Evolutionary conservation across 306 rosid species (phyloP), one percentile per base, ranked within the genome.

Genomic region (Trichosanthes cucumerina): DNA sequence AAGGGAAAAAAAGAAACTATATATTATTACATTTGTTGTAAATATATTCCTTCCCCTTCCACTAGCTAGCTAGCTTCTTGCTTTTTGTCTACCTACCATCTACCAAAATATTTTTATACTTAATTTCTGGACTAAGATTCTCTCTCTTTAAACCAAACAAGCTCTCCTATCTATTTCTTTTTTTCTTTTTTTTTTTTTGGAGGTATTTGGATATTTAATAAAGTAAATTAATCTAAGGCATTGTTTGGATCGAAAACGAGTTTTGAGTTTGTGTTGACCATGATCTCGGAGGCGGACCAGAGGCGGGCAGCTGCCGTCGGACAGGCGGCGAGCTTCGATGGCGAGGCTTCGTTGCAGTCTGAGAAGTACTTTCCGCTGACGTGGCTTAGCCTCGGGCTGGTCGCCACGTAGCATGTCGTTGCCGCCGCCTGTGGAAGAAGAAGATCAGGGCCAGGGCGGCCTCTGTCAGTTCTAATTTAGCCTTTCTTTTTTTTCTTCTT

Each of bases 371-470:
- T 95, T 15, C 99, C 96, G 1, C 89, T 85, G 52, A 92, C 87
- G 24, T 84, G 79, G 7, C 52, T 31, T 38, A 89, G 78, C 77
- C 88, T 88, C 11, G 89, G 90, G 28, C 88, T 91, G 1, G 89
- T 92, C 9, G 97, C 97, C 65, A 88, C 97, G 75, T 92, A 95
- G 68, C 99, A 95, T n/a, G 99, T 88, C 7, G 99, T 95, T 23
- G 97, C 96, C 5, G 97, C 97, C 52, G 97, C 99, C 98, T 74
- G 78, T 16, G 9, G 18, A 73, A 47, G 31, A 74, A 5, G 14
- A 73, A 10, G 3, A 18, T 36, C 70, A 63, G 70, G 31, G 4
- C 54, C 70, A 63, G 70, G 31, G 4, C 54, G 43, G 36, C 24
- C 23, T 24, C 0, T 68, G 60, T 73, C 77, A 73, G 59, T 24